Evolutionary conservation across 306 rosid species (phyloP).

Genomic region (Boehmeria nivea): DNA sequence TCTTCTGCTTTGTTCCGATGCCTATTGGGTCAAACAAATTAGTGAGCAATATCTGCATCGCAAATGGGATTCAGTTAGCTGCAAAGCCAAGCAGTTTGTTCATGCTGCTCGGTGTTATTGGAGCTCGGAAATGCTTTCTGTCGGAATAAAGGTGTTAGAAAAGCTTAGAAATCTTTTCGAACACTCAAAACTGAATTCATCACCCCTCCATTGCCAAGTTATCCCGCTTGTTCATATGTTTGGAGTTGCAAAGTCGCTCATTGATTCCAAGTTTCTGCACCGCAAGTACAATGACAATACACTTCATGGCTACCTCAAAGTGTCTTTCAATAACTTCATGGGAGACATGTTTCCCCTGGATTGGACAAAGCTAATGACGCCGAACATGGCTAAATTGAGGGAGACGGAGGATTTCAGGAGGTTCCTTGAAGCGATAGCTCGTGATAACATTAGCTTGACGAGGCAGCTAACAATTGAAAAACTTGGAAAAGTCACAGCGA

Average conservation of each 20-base stretch:
- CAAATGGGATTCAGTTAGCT: conserved; percentile 25
- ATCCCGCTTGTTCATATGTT: background rate
- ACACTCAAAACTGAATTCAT: conserved; percentile 6
- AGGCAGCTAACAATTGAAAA: conserved; percentile 25
- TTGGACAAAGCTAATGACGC: conserved; percentile 30
- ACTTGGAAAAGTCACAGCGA: conserved; percentile 44
- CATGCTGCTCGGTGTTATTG: conserved; percentile 39
- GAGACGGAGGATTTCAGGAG: conserved; percentile 15
- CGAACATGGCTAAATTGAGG: conserved; percentile 41
- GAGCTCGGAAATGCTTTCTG: conserved; percentile 36
- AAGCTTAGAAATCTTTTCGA: conserved; percentile 26
- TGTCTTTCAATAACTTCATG: conserved; percentile 18
- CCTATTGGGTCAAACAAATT: conserved; percentile 39
- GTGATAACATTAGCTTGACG: conserved; percentile 14
- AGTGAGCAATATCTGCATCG: conserved; percentile 1
- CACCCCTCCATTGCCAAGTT: conserved; percentile 8
- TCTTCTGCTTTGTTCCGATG: conserved; percentile 35
- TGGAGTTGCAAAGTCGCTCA: conserved; percentile 15
- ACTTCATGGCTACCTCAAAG: background rate
- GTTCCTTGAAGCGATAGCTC: conserved; percentile 21
- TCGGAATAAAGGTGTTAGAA: conserved; percentile 37
- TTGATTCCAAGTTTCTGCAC: background rate
- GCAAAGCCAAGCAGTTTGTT: conserved; percentile 21
- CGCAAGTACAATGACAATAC: background rate
- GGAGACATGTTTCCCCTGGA: conserved; percentile 29